A percentile compares a stretch with the other conserved stretches of the same genome.
phyloP scores from a whole-genome alignment of 225 moss, liverwort and hornwort genomes.

The Rhytidiadelphus loreus region DNA sequence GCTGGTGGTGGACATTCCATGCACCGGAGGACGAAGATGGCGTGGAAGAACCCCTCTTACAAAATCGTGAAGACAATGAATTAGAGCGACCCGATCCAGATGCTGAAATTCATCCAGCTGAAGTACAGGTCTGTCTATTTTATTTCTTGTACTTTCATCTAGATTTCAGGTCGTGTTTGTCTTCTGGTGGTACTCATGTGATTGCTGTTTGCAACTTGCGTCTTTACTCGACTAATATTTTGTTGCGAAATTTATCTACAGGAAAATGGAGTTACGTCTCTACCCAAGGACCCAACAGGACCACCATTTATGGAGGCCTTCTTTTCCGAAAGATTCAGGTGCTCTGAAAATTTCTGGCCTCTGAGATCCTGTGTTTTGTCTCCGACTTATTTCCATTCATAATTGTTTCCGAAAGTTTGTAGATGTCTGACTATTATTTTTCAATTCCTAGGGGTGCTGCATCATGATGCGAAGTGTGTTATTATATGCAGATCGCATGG shows the following conservation, averaged over 20 bases:
- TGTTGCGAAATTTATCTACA: background rate
- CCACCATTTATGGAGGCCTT: constrained; percentile 57
- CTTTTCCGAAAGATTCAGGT: constrained; percentile 85
- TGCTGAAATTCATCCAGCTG: constrained; percentile 57
- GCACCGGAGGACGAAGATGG: constrained; percentile 27
- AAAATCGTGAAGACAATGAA: constrained; percentile 34
- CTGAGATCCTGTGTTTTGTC: background rate
- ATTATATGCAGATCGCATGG: constrained; percentile 62
- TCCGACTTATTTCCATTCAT: background rate
- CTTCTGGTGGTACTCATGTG: background rate
- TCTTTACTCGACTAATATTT: background rate
- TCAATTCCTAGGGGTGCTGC: background rate
- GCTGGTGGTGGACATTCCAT: constrained; percentile 59
- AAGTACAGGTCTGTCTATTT: constrained; percentile 17
- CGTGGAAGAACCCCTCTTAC: constrained; percentile 50
- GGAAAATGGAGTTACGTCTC: constrained; percentile 33
- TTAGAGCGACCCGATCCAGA: constrained; percentile 43
- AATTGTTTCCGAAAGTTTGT: background rate
- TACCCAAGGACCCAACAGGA: background rate
- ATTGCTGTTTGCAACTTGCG: background rate
- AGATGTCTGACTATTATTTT: background rate
- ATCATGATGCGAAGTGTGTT: constrained; percentile 1
- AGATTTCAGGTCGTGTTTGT: background rate
- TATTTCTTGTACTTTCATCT: background rate
- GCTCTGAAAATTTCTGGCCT: background rate